These are phyloP conservation scores for Endotrypanum monterogeii DNA, from an alignment of 208 protist species.

Conservation along the genomic window DNA sequence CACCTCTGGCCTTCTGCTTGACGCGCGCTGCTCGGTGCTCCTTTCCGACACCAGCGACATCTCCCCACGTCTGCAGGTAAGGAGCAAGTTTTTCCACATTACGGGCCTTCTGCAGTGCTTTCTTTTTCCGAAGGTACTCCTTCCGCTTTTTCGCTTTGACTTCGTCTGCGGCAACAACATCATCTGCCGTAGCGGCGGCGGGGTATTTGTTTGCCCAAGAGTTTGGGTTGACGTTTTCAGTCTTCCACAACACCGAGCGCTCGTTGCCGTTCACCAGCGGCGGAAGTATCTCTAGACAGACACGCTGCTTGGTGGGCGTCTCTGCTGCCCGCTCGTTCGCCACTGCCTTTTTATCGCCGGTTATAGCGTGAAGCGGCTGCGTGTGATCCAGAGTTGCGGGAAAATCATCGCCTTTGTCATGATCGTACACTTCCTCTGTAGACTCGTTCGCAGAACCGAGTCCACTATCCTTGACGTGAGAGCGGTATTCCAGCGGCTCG, in stretches of 20 bases:
- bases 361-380: neutral
- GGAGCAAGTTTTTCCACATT: neutral
- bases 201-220: neutral
- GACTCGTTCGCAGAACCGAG: no score
- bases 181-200: neutral
- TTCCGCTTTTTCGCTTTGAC: neutral
- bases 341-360: neutral
- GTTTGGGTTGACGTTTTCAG: no score
- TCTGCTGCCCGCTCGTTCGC: neutral
- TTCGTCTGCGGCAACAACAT: neutral
- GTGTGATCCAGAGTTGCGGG: neutral
- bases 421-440: neutral
- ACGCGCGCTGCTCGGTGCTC: neutral
- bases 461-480: neutral
- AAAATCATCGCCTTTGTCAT: neutral
- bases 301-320: neutral
- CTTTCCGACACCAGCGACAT: neutral
- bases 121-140: neutral
- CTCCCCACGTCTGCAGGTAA: constrained; percentile 8
- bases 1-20: constrained; percentile 3
- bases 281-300: neutral
- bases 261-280: constrained; percentile 2
- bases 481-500: neutral
- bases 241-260: neutral
- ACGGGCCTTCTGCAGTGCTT: neutral